Evolutionary conservation across 2,329 filamentous ascomycete species (phyloP), one percentile per base, ranked within the genome.

Genomic region (Macrophomina pseudophaseolina): DNA sequence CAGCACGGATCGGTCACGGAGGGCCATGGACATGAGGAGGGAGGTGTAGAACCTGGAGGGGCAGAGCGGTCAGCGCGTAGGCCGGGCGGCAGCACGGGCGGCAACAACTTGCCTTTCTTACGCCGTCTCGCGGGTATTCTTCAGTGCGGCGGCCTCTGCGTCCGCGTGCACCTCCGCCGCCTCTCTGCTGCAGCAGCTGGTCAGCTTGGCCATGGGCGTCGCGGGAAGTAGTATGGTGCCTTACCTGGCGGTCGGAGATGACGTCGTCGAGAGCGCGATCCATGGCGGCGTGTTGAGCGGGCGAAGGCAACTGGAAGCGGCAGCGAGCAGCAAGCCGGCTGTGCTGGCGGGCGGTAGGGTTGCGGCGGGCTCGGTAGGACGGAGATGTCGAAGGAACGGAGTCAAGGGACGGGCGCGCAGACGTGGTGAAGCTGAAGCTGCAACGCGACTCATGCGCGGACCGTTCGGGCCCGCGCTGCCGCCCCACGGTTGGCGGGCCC

Each of bases 41-140:
- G 63, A 66, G 44, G 56, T 16, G 54, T 64, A 69, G 52, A 18
- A 56, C 30, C 68, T 69, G 63, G 30, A 44, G 53, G 38, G 42
- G 44, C 30, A n/a, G 32, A n/a, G 44, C 7, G 23, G 54, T 66
- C 64, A 66, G 64, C 46, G 49, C 49, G 46, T 18, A 23, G 48
- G 44, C 18, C 59, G 32, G 28, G 44, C 11, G 14, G 30, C 12
- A 42, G 42, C 33, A 66, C 30, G 44, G 44, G n/a, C 40, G 14
- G 64, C 32, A 14, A 12, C 44, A 44, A 58, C 58, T 14, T 46
- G 94, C 93, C 93, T 96, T 96, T 93, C 90, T 94, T 78, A 94
- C 87, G 81, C 92, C 92, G 82, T 95, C 92, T 81, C 91, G 90
- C 75, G 91, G 90, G 73, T 86, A 90, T 54, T 84, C 83, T 75